Evolutionary conservation across 148 eudicot species (phyloP).

Genomic region (Persicaria maculosa): DNA sequence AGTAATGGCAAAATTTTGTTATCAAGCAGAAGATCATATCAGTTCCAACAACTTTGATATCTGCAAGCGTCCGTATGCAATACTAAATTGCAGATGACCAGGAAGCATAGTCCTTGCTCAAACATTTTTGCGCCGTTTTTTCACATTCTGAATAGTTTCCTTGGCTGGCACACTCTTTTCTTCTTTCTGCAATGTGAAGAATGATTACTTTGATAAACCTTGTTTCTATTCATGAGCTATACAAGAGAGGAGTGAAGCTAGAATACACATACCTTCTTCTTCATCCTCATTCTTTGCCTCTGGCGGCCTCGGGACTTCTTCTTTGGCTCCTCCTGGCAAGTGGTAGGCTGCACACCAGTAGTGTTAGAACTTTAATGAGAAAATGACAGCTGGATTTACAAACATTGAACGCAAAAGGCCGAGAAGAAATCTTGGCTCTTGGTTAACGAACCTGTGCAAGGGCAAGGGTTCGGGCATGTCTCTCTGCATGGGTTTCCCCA

Average conservation of each 20-base stretch:
- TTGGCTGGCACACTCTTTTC: background rate
- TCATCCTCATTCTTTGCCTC: conserved; percentile 53
- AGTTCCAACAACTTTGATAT: background rate
- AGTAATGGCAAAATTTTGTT: background rate
- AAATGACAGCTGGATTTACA: background rate
- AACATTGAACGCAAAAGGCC: background rate
- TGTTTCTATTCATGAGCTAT: background rate
- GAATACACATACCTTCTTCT: conserved; percentile 40
- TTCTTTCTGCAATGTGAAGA: background rate
- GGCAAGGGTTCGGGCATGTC: conserved; percentile 56
- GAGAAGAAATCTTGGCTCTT: background rate
- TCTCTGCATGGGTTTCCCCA: conserved; percentile 69
- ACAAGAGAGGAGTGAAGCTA: background rate
- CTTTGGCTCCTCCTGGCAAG: conserved; percentile 19
- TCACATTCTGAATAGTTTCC: background rate
- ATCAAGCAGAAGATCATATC: background rate
- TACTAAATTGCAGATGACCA: background rate
- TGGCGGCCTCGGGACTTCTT: conserved; percentile 62
- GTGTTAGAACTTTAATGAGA: background rate
- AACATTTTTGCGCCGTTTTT: conserved; percentile 4
- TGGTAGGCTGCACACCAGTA: background rate
- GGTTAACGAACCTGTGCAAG: conserved; percentile 48
- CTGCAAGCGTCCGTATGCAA: background rate
- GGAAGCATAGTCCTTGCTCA: background rate
- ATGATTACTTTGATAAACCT: background rate